A percentile compares a stretch with the other conserved stretches of the same genome.
These are phyloP conservation scores for Hypseocharis bilobata DNA, from an alignment of 441 rosid genomes.

Conservation along the genomic window DNA sequence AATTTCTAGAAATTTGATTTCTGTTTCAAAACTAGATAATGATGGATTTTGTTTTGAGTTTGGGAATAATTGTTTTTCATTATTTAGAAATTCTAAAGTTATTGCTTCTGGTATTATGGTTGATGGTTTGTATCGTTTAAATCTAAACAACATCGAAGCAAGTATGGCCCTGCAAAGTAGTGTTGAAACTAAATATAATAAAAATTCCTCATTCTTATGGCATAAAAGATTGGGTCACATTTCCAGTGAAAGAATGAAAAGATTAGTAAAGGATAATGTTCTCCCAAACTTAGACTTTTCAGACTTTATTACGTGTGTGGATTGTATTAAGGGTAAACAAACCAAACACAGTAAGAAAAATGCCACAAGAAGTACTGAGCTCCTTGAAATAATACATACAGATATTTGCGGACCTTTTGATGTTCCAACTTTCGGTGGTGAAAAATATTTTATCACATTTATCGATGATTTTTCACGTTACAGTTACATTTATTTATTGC, in stretches of 20 bases:
- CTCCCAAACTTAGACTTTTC: not conserved
- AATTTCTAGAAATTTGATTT: too few species aligned
- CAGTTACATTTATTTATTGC: not conserved
- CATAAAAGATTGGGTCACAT: not conserved
- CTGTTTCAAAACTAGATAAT: too few species aligned
- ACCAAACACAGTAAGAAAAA: not conserved
- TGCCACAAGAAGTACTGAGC: not conserved
- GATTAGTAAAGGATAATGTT: not conserved
- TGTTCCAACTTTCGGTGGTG: not conserved
- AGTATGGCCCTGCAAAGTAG: not conserved
- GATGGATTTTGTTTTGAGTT: conserved; percentile 1
- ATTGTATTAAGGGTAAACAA: conserved; percentile 2
- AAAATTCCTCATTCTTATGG: not conserved
- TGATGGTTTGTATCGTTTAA: not conserved
- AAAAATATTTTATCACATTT: not conserved
- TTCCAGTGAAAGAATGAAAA: not conserved
- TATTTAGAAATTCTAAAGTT: not conserved
- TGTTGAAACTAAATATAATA: not conserved
- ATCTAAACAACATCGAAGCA: not conserved
- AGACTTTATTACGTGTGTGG: not conserved
- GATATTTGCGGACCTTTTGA: not conserved
- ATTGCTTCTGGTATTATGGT: not conserved
- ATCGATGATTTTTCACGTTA: too few species aligned
- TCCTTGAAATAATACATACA: not conserved
- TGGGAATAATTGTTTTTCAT: not conserved